Base-by-base conservation (phyloP, 2,329 filamentous ascomycete genomes). In the Xylaria digitata region DNA sequence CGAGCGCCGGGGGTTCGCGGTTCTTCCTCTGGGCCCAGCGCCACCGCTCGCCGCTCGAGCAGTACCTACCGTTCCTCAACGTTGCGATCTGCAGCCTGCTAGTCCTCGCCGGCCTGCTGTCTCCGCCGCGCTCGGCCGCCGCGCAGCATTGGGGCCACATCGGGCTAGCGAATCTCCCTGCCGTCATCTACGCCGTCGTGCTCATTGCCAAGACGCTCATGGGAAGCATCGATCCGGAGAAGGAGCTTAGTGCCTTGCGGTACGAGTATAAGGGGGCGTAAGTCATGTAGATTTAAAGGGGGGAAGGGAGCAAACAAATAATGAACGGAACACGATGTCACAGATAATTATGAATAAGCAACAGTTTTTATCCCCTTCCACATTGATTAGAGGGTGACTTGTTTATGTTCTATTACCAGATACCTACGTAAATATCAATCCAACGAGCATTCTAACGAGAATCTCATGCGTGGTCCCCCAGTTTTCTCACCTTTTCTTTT, bases 181-280 rank as follows among this genome's bases (percentile, higher is more conserved):
- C 79, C 0, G 77, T 89, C 1, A 85, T 93, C 1, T 89, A 92
- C 73, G 82, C 71, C 0, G 82, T 91, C 21, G 83, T 89, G 6
- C 72, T 93, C 63, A 78, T 86, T 53, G 87, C 87, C 34, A 89
- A 93, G 78, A 79, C 86, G 58, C 83, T 91, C 74, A 89, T 94
- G 85, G 84, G 85, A 3, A 84, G 88, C 54, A 86, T 94, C 8
- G 90, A 94, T 79, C 86, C 92, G 5, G 89, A 87, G 74, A 80
- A 82, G 68, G 90, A 91, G 74, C 78, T 94, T 72, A 81, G 84
- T 55, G 81, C 79, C 61, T 80, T 92, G 74, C 87, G 81, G 76
- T 92, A 92, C 79, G 82, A 84, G 61, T 90, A 88, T 75, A 92
- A 90, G 75, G 90, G 90, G 2, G 90, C 89, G 55, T 76, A 42